These are phyloP conservation scores for Coemansia sp. DNA, from an alignment of 192 early-diverging fungal species.

Conservation along the genomic window DNA sequence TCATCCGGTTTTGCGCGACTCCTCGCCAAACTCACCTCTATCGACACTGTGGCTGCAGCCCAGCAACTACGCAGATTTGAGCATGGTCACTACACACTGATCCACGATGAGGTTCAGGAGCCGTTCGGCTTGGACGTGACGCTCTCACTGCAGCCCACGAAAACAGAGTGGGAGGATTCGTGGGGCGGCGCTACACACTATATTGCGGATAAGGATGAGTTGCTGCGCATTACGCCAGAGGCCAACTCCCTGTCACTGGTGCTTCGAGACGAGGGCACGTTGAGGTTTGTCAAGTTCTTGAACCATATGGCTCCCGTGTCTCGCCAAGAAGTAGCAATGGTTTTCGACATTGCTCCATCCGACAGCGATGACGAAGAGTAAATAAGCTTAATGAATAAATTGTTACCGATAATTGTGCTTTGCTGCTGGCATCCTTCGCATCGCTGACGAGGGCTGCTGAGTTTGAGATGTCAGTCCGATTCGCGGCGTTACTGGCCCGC, in stretches of 20 bases:
- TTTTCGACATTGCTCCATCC: conserved; percentile 20
- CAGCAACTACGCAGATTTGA: conserved; percentile 54
- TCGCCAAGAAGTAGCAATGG: conserved; percentile 50
- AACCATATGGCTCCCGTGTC: conserved; percentile 42
- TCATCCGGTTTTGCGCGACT: conserved; percentile 29
- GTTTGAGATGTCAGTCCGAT: conserved; percentile 4
- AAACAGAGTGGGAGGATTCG: conserved; percentile 46
- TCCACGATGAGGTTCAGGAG: conserved; percentile 61
- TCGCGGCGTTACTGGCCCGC: conserved; percentile 19
- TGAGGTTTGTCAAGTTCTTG: conserved; percentile 60
- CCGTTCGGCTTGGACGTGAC: conserved; percentile 55
- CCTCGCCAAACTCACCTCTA: conserved; percentile 19
- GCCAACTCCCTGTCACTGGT: conserved; percentile 59
- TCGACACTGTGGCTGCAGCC: conserved; percentile 12
- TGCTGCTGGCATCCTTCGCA: not conserved
- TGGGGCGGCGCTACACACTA: conserved; percentile 63
- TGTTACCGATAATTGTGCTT: not conserved
- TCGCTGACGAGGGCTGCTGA: not conserved
- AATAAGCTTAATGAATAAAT: not conserved
- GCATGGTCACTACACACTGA: conserved; percentile 58
- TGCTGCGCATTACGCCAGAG: conserved; percentile 51
- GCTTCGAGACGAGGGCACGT: conserved; percentile 55
- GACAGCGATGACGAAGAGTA: conserved; percentile 4
- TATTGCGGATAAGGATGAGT: conserved; percentile 56
- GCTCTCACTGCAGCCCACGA: conserved; percentile 17